Evolutionary conservation across 1,139 yeast genomes (phyloP).

Genomic region (Meyerozyma carpophila): DNA sequence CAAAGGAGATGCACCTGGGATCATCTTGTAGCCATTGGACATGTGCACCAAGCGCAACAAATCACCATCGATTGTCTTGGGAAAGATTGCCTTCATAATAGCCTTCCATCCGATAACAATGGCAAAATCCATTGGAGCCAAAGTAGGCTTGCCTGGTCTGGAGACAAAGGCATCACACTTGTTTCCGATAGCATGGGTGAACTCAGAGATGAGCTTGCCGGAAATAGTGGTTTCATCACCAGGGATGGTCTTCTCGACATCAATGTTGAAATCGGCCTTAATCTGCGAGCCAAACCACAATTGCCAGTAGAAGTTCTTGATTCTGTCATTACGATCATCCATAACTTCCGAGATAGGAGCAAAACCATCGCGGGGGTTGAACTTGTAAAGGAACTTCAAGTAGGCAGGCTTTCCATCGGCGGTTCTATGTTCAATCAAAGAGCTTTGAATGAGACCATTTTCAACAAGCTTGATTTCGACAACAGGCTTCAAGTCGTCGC

Average conservation of each 20-base stretch:
- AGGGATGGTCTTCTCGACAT: slow-evolving; percentile 62
- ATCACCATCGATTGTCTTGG: slow-evolving; percentile 93
- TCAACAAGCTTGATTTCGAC: slow-evolving; percentile 52
- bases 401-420: slow-evolving; percentile 70
- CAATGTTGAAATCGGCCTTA: slow-evolving; percentile 56
- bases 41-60: slow-evolving; percentile 88
- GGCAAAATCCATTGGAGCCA: slow-evolving; percentile 99
- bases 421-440: slow-evolving; percentile 85
- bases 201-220: slow-evolving; percentile 78
- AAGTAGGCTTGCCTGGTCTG: slow-evolving; percentile 76
- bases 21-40: slow-evolving; percentile 91
- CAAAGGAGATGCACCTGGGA: slow-evolving; percentile 87
- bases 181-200: slow-evolving; percentile 96
- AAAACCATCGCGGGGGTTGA: slow-evolving; percentile 81
- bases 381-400: slow-evolving; percentile 72
- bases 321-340: slow-evolving; percentile 87
- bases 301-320: slow-evolving; percentile 95
- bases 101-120: slow-evolving; percentile 99
- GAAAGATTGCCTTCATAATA: slow-evolving; percentile 95
- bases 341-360: slow-evolving; percentile 91
- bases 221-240: slow-evolving; percentile 71
- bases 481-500: slow-evolving; percentile 68
- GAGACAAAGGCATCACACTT: slow-evolving; percentile 93
- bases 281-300: slow-evolving; percentile 80
- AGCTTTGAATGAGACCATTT: slow-evolving; percentile 53